Base-by-base conservation (phyloP, 345 rosid genomes). In the Eucalyptus polybractea region DNA sequence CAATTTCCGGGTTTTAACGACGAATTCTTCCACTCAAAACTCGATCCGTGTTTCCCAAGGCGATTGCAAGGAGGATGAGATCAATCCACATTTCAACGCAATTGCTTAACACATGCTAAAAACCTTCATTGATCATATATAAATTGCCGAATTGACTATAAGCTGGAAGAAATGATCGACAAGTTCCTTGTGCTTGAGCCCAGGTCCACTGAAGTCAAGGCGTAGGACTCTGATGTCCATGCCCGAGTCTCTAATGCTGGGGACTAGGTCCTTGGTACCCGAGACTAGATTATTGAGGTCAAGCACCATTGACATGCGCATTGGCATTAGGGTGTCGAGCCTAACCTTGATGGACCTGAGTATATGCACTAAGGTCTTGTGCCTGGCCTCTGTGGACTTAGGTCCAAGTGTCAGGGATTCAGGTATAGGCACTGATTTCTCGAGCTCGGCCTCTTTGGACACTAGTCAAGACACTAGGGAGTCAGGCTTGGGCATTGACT, bases 181-280 rank as follows among this genome's bases (percentile, higher is more conserved):
- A 62, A 62, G 69, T 62, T 62, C 40, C 33, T 31, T 2, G 42
- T 50, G 53, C 22, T 13, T 31, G 24, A 16, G 12, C 22, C 1
- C 2, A 4, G 2, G 80, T 31, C 80, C 42, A 31, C 15, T 31
- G 21, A 67, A 67, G 42, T 21, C 2, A 2, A 31, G 40, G 80
- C 13, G 0, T 8, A 10, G 9, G 80, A 8, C 42, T 31, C 22
- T 7, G 5, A 16, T 0, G 2, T n/a, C 10, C 19, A 1, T 14
- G 51, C 51, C 51, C 1, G 21, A 0, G 22, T n/a, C 11, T n/a
- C 10, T 8, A n/a, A 8, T 0, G 21, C 21, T 31, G 1, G 7
- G 40, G 37, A 67, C 6, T 37, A 4, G 10, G 10, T 15, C 80
- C 80, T 14, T 67, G 40, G 21, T 15, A 9, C 40, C 21, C 3